phyloP scores from a whole-genome alignment of 192 early-diverging fungal genomes.

The Umbelopsis ramanniana region DNA sequence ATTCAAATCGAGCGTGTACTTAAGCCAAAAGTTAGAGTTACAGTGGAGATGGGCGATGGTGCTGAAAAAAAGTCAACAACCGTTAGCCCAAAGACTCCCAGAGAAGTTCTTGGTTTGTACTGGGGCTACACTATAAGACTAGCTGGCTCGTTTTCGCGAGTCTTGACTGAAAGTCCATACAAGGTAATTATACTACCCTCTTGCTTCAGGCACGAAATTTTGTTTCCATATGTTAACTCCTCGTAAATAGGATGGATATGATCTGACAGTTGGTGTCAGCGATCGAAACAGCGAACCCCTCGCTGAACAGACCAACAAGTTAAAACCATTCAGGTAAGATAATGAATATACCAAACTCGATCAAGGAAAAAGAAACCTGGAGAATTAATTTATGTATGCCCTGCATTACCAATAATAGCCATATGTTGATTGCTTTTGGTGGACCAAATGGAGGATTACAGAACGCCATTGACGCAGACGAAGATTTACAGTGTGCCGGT shows the following conservation, averaged over 20 bases:
- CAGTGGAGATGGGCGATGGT: constrained; percentile 51
- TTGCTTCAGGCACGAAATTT: background rate
- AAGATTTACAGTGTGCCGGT: constrained; percentile 53
- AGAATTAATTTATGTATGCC: background rate
- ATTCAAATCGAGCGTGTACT: constrained; percentile 58
- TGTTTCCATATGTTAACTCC: background rate
- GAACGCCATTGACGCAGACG: constrained; percentile 64
- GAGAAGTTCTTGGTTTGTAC: constrained; percentile 63
- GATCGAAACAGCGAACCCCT: constrained; percentile 44
- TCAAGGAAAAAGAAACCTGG: background rate
- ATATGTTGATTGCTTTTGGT: constrained; percentile 70
- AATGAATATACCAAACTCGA: background rate
- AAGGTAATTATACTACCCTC: constrained; percentile 36
- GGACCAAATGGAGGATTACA: constrained; percentile 65
- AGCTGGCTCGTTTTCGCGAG: constrained; percentile 60
- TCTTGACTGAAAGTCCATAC: constrained; percentile 62
- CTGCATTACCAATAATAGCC: constrained; percentile 34
- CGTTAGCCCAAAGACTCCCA: constrained; percentile 61
- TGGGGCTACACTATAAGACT: constrained; percentile 73
- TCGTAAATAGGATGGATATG: constrained; percentile 58
- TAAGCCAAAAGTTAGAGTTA: constrained; percentile 63
- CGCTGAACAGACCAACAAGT: constrained; percentile 20
- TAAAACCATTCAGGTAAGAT: constrained; percentile 35
- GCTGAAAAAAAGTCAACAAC: constrained; percentile 47
- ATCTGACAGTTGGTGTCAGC: constrained; percentile 67